Evolutionary conservation across 345 rosid genomes (phyloP), one percentile per base, ranked within the genome.

Genomic region (Populus pruinosa): DNA sequence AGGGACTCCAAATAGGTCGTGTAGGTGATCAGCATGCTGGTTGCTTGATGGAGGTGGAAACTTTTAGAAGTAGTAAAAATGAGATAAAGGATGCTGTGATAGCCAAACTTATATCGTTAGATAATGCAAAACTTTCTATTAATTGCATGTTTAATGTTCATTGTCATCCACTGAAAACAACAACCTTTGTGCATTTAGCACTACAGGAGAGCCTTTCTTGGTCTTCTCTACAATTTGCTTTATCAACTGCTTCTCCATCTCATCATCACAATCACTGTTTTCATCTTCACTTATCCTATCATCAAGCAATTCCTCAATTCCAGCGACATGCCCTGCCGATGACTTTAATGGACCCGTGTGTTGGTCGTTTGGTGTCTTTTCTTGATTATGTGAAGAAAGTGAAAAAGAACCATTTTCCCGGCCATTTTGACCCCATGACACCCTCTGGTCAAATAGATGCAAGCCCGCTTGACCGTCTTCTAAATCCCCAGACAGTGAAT

Each of bases 161-260:
- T 61, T 72, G 69, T 90, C 88, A 72, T 86, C 87, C 86, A 80
- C 71, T 25, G 88, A 87, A 73, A 87, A 86, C 74, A 93, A 65
- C 80, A 86, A 43, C n/a, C 80, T 87, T 80, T 89, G 96, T 63
- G 96, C 98, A 79, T 92, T 90, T 71, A 91, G 36, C 82, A 93
- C 82, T 36, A 73, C 91, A 16, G 96, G 94, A 69, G 92, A 87
- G 27, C 96, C 96, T 87, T 85, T 88, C 86, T 86, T 95, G 71
- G 91, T 89, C 83, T 89, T 89, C 88, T 95, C 97, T 70, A 93
- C 91, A 80, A 93, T 90, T 80, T 92, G 96, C 82, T 90, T 85
- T 72, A 95, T 95, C 81, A 95, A 73, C 69, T 82, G 86, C 86
- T 86, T 88, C 89, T 89, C 93, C 81, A 86, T 82, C 77, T 91